Percentiles rank a stretch among this genome's conserved stretches.
phyloP scores from a whole-genome alignment of 2,329 filamentous ascomycete genomes.

The Cyanodermella asteris region DNA sequence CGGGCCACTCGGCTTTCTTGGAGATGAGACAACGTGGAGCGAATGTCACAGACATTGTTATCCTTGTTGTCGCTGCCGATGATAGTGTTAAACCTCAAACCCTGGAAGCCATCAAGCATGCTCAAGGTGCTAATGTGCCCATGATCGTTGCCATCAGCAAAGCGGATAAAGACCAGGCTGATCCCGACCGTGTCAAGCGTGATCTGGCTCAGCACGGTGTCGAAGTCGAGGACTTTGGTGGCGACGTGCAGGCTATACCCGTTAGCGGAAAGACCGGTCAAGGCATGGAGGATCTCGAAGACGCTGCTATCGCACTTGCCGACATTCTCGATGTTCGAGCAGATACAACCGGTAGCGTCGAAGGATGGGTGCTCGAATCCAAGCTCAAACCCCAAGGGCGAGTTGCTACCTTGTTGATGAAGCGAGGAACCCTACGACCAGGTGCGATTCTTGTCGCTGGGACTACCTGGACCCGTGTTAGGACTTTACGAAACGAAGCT shows the following conservation, averaged over 20 bases:
- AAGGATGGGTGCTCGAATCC: conserved; percentile 88
- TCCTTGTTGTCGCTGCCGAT: conserved; percentile 86
- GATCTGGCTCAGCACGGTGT: conserved; percentile 69
- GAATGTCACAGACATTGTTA: conserved; percentile 88
- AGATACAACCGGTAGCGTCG: conserved; percentile 51
- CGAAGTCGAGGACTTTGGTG: conserved; percentile 84
- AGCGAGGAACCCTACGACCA: conserved; percentile 58
- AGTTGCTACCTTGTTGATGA: conserved; percentile 71
- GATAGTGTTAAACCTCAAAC: conserved; percentile 97
- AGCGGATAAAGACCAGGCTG: conserved; percentile 67
- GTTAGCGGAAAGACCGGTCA: conserved; percentile 86
- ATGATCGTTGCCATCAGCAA: conserved; percentile 98
- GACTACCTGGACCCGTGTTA: conserved; percentile 69
- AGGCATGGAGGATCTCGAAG: conserved; percentile 81
- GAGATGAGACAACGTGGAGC: conserved; percentile 91
- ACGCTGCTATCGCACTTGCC: conserved; percentile 64
- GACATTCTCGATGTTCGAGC: conserved; percentile 83
- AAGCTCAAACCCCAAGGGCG: conserved; percentile 69
- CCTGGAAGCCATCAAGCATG: conserved; percentile 86
- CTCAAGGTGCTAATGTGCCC: conserved; percentile 64
- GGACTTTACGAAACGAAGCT: conserved; percentile 64
- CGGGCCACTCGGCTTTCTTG: conserved; percentile 85
- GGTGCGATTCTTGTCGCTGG: conserved; percentile 79
- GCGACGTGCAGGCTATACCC: conserved; percentile 75
- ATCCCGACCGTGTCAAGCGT: conserved; percentile 64